Conservation (phyloP, 345 rosid species). For the Geranium rotundifolium region DNA sequence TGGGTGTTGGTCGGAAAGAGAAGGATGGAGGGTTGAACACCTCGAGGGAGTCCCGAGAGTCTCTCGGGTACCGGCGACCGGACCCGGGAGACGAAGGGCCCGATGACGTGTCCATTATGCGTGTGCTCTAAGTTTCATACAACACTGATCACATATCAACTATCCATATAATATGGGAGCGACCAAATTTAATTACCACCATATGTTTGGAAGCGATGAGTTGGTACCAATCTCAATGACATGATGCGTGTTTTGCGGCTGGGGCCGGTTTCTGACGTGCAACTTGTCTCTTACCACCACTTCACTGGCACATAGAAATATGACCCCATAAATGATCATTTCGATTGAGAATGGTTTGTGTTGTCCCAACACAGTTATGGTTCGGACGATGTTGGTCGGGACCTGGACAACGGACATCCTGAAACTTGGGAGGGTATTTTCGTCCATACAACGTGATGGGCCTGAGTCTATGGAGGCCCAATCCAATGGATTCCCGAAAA, state of each 20-base stretch:
- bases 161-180: background rate
- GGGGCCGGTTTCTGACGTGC: too few species aligned
- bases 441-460: too few species aligned
- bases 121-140: background rate
- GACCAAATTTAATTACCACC: background rate
- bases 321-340: too few species aligned
- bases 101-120: background rate
- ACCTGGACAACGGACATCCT: too few species aligned
- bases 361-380: too few species aligned
- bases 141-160: background rate
- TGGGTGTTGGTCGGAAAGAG: constrained; percentile 38
- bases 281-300: too few species aligned
- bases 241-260: background rate
- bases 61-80: constrained; percentile 26
- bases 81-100: background rate
- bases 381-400: too few species aligned
- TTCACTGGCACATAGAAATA: too few species aligned
- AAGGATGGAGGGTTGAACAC: constrained; percentile 61
- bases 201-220: background rate
- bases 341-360: too few species aligned
- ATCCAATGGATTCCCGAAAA: too few species aligned
- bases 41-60: constrained; percentile 76
- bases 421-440: too few species aligned
- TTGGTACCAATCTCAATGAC: background rate
- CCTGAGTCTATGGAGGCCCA: too few species aligned